Base-by-base conservation (phyloP, 1,284 basidiomycete genomes). In the Xerocomus nothofagi region DNA sequence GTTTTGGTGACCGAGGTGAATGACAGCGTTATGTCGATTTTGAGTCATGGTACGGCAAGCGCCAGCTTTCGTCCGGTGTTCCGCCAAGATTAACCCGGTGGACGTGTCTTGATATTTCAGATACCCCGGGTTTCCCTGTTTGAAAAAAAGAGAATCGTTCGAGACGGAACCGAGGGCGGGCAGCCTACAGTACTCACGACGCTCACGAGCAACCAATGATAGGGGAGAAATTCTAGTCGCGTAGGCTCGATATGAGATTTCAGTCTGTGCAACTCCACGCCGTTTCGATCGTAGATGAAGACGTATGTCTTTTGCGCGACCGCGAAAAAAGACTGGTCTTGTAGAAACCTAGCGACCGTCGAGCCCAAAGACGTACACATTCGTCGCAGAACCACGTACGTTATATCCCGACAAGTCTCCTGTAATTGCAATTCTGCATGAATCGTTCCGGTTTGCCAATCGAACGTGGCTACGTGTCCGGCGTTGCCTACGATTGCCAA, bases 81-180 rank as follows among this genome's bases (percentile, higher is more conserved):
- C 87, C 33, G 86, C 82, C 31, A 99, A 77, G 47, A 98, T 78
- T 50, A 86, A 79, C 15, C 96, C 96, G 0, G 95, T 99, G 3
- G 94, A 95, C 0, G 92, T 95, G 66, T 99, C 96, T 73, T 97
- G 94, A 71, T 98, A 99, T 73, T 96, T 96, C 2, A 99, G 77
- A 67, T 88, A 93, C 1, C 96, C 96, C 12, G 83, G 77, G 60
- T 93, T 88, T 10, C 94, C 93, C 88, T 91, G 57, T 18, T 18
- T 11, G 11, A 26, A 33, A 29, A 33, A 27, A 29, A 29, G 24
- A 21, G 14, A 41, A n/a, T n/a, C 6, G 23, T 42, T 17, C 20
- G 15, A 7, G 34, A 2, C 12, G 10, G 7, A 14, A 33, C 1
- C 9, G 6, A 18, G 7, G 9, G n/a, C n/a, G 14, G 2, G 12